These are phyloP conservation scores for Nymphaea thermarum DNA, from an alignment of 164 flowering plant species.

Conservation along the genomic window DNA sequence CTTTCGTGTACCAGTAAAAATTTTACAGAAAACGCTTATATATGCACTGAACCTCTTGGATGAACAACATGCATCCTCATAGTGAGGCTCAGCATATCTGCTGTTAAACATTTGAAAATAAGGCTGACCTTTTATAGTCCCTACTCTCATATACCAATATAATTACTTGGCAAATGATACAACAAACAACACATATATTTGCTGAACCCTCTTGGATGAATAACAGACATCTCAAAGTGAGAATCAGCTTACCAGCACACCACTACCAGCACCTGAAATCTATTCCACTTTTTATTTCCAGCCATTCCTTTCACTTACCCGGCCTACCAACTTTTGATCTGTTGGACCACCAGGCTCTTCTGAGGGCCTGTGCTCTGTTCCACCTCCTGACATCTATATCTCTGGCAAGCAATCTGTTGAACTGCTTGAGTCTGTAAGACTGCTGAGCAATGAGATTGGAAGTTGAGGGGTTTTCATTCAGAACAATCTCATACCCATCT, in stretches of 20 bases:
- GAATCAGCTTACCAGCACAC: not conserved
- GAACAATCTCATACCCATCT: conserved; percentile 69
- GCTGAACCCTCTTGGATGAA: conserved; percentile 19
- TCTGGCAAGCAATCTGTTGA: conserved; percentile 34
- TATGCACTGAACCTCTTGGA: not conserved
- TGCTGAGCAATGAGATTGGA: conserved; percentile 37
- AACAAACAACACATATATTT: not conserved
- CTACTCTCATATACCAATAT: too few species aligned
- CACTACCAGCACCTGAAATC: not conserved
- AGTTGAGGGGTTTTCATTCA: conserved; percentile 48
- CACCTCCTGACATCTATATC: conserved; percentile 22
- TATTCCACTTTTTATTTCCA: not conserved
- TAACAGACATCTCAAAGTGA: conserved; percentile 16
- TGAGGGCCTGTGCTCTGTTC: conserved; percentile 27
- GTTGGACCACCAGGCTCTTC: conserved; percentile 20
- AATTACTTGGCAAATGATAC: not conserved
- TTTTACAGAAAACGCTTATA: too few species aligned
- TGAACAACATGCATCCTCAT: too few species aligned
- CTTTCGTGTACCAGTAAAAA: too few species aligned
- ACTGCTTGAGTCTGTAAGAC: conserved; percentile 34
- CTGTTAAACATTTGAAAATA: too few species aligned
- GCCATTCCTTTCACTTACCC: conserved; percentile 12
- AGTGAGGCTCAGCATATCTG: too few species aligned
- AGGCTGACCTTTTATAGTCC: too few species aligned
- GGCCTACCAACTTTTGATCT: conserved; percentile 11